A percentile compares a stretch with the other conserved stretches of the same genome.
phyloP scores from a whole-genome alignment of 306 rosid species.

The Rosa chinensis region DNA sequence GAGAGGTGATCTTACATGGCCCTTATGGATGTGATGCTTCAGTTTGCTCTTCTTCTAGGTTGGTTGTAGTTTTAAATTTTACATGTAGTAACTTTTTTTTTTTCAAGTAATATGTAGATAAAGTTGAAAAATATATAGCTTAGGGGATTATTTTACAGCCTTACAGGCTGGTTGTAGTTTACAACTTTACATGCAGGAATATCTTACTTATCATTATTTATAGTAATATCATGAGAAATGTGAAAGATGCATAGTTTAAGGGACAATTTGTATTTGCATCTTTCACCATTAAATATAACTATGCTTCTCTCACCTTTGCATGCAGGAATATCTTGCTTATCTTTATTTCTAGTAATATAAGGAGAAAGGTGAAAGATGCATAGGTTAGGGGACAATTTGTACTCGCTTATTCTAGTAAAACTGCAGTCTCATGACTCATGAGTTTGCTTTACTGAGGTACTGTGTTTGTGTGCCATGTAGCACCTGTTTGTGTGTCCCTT shows the following conservation, averaged over 20 bases:
- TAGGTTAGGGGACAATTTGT: background rate
- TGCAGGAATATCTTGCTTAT: too few species aligned
- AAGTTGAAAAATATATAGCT: background rate
- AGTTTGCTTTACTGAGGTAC: background rate
- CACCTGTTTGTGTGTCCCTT: constrained; percentile 17
- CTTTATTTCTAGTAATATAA: too few species aligned
- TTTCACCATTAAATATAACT: too few species aligned
- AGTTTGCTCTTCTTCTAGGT: background rate
- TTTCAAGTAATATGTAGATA: background rate
- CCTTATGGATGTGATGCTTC: background rate
- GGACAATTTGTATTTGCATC: too few species aligned
- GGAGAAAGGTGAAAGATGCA: too few species aligned
- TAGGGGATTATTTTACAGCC: background rate
- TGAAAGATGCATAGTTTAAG: constrained; percentile 2
- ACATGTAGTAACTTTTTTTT: background rate
- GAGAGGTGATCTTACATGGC: background rate
- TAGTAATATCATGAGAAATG: background rate
- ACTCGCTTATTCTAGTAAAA: background rate
- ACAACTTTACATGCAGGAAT: background rate
- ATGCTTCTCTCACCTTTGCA: too few species aligned
- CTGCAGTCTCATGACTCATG: background rate
- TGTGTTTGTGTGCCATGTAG: background rate
- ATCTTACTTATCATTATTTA: background rate
- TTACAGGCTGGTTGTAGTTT: too few species aligned
- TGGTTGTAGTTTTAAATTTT: background rate